Evolutionary conservation across 345 rosid species (phyloP), one percentile per base, ranked within the genome.

Genomic region (Citrus glauca): DNA sequence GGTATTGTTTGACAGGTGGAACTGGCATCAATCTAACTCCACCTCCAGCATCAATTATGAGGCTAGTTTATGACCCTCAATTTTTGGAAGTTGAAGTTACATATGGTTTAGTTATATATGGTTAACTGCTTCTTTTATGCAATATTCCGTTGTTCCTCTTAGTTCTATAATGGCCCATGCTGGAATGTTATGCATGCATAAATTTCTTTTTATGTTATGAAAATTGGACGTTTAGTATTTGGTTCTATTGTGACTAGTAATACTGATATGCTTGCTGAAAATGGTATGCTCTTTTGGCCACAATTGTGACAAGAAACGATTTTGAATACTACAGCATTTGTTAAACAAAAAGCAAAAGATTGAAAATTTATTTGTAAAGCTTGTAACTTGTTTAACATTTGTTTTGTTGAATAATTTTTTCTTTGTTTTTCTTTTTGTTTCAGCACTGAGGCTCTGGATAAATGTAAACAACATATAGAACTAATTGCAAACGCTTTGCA

Each of bases 11-110:
- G 70, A 55, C 90, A 93, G 99, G 99, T 73, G 98, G 99, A 85
- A 95, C 99, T 70, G 99, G 98, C 89, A 92, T 95, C 84, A 95
- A 95, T 80, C 92, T 95, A 78, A 95, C 98, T 70, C 99, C 99
- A 37, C 98, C 98, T 22, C 99, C 99, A 7, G 72, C 82, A 69
- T 87, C 98, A 67, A 91, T 93, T 78, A 89, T 95, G 79, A 88
- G 99, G 99, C 91, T 79, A 79, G 92, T 87, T 74, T 66, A 40
- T 40, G 74, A 76, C 42, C 56, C 19, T 48, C 62, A 22, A 8
- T 66, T n/a, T 59, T 25, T n/a, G 13, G 14, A n/a, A 75, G 5
- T 9, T 35, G 30, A 50, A 33, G 32, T n/a, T 42, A 32, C 16
- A 11, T 45, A 45, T 45, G 50, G 17, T 45, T 45, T 45, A 45